These are phyloP conservation scores for cucumber (Cucumis sativus) DNA, from an alignment of 306 rosid species.

Conservation along the genomic window DNA sequence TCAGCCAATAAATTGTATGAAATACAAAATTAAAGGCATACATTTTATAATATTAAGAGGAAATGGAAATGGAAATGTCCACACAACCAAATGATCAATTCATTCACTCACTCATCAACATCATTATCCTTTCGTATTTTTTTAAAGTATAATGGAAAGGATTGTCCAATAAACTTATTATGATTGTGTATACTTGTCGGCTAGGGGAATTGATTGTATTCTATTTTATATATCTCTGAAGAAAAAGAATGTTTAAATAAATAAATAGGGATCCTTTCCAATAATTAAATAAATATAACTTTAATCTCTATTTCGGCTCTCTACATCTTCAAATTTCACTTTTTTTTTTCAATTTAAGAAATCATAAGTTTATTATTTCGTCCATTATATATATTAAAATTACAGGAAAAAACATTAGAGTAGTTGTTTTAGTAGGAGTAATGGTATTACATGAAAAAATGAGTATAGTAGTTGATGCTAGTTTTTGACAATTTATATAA, in stretches of 20 bases:
- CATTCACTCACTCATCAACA: neutral
- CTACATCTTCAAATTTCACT: neutral
- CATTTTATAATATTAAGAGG: neutral
- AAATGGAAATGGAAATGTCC: neutral
- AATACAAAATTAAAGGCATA: neutral
- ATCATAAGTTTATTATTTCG: neutral
- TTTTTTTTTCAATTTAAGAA: too few species aligned
- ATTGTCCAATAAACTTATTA: neutral
- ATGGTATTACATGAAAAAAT: too few species aligned
- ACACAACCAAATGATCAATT: neutral
- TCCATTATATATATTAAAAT: too few species aligned
- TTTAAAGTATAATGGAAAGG: neutral
- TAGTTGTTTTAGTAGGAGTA: too few species aligned
- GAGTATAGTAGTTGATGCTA: too few species aligned
- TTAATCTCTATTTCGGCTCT: neutral
- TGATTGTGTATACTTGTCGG: neutral
- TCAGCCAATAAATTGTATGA: neutral
- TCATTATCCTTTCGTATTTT: neutral
- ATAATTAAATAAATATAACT: neutral
- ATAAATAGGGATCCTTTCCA: neutral
- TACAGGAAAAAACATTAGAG: too few species aligned
- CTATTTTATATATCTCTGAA: too few species aligned
- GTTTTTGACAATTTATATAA: too few species aligned
- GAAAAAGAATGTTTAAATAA: neutral
- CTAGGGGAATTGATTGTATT: neutral